Percentiles rank a stretch among this genome's conserved stretches.
Evolutionary conservation across 495 filamentous ascomycete species (phyloP).

Genomic region (Aspergillus sclerotioniger): DNA sequence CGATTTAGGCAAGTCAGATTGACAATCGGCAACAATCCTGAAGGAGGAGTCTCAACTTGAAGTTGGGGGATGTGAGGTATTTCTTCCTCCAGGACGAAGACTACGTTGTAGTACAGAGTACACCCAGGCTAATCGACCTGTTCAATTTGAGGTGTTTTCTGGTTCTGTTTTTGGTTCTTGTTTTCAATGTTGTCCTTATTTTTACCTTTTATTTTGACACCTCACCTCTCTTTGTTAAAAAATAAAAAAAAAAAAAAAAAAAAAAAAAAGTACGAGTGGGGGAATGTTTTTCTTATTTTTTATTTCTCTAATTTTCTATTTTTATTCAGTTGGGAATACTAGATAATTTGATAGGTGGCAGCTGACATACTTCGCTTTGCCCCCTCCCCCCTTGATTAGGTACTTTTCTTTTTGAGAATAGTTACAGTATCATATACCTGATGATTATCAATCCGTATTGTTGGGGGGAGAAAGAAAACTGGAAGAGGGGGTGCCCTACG

Average conservation of each 20-base stretch:
- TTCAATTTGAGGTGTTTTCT: background rate
- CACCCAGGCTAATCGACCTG: background rate
- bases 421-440: too few relatives aligned
- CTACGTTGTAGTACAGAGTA: slow-evolving; percentile 24
- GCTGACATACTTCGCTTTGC: background rate
- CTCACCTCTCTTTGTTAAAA: background rate
- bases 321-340: slow-evolving; percentile 1
- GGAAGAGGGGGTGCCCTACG: too few relatives aligned
- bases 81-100: slow-evolving; percentile 22
- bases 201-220: background rate
- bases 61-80: slow-evolving; percentile 14
- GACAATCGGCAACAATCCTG: too few relatives aligned
- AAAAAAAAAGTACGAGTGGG: background rate
- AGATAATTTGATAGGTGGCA: background rate
- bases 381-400: background rate
- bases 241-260: too few relatives aligned
- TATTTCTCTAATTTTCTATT: background rate
- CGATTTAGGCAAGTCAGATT: too few relatives aligned
- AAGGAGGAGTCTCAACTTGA: too few relatives aligned
- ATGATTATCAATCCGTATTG: background rate
- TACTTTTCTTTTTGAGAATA: background rate
- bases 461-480: background rate
- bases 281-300: background rate
- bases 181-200: background rate
- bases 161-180: slow-evolving; percentile 8